A percentile compares a stretch with the other conserved stretches of the same genome.
phyloP scores from a whole-genome alignment of 106 monocot genomes.

The Vanilla planifolia region DNA sequence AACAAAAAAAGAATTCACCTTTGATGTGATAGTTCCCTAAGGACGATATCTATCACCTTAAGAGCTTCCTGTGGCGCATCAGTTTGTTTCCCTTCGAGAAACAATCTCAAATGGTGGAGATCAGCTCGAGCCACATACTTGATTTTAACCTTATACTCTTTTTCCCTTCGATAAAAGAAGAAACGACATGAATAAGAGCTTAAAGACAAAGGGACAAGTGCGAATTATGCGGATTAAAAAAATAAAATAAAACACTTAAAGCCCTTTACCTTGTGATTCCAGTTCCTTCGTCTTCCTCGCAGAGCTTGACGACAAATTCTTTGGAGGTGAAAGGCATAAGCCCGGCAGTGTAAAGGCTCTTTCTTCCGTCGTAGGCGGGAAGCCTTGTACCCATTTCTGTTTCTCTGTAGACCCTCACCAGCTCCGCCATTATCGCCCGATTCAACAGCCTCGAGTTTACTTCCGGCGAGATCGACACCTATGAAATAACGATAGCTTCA shows the following conservation, averaged over 20 bases:
- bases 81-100: constrained; percentile 57
- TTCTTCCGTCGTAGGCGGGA: constrained; percentile 88
- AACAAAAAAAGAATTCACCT: constrained; percentile 34
- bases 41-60: constrained; percentile 72
- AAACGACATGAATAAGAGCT: background rate
- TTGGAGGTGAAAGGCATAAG: constrained; percentile 55
- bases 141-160: constrained; percentile 64
- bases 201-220: constrained; percentile 5
- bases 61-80: constrained; percentile 71
- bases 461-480: constrained; percentile 70
- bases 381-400: constrained; percentile 63
- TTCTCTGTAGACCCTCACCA: constrained; percentile 57
- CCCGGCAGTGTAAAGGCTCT: constrained; percentile 81
- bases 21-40: constrained; percentile 67
- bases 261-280: constrained; percentile 26
- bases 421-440: constrained; percentile 58
- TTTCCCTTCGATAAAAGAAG: constrained; percentile 33
- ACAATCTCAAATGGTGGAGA: constrained; percentile 54
- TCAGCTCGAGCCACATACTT: constrained; percentile 76
- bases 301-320: constrained; percentile 63
- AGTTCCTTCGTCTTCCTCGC: constrained; percentile 44
- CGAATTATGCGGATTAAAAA: background rate
- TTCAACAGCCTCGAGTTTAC: constrained; percentile 53
- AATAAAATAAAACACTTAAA: background rate
- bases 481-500: background rate